phyloP scores from a whole-genome alignment of 257 asterid genomes.

The Gardenia jasminoides region DNA sequence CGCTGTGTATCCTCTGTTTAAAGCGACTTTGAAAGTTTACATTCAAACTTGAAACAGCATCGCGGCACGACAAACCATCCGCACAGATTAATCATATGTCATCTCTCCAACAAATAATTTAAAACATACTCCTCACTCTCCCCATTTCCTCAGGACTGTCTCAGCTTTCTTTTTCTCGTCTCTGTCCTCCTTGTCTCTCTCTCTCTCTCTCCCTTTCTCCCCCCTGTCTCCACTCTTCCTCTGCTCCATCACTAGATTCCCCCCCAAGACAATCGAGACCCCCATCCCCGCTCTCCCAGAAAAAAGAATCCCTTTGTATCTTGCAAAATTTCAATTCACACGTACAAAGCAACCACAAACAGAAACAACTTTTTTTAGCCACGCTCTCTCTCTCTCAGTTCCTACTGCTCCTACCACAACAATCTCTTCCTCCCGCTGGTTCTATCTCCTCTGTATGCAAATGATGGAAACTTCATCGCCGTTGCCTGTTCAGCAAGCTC shows the following conservation, averaged over 20 bases:
- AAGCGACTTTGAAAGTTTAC: constrained; percentile 14
- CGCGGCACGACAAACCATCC: constrained; percentile 3
- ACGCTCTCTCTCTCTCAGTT: not conserved
- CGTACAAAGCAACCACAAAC: not conserved
- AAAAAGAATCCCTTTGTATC: not conserved
- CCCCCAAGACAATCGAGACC: not conserved
- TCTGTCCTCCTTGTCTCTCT: not conserved
- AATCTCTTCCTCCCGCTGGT: not conserved
- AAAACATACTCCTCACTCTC: not conserved
- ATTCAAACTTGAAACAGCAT: constrained; percentile 23
- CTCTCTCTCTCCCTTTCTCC: not conserved
- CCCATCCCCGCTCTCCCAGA: too few relatives aligned
- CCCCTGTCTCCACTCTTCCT: not conserved
- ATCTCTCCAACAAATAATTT: constrained; percentile 15
- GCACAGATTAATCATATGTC: constrained; percentile 16
- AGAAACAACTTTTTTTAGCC: not conserved
- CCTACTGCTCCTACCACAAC: not conserved
- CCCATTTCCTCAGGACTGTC: not conserved
- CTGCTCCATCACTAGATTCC: not conserved
- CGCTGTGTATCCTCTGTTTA: too few relatives aligned
- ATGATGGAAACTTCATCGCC: constrained; percentile 56
- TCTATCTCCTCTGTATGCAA: not conserved
- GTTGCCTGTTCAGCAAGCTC: constrained; percentile 25
- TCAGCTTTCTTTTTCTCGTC: not conserved
- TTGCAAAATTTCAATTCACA: not conserved